Evolutionary conservation across 345 rosid genomes (phyloP).

Genomic region (Pistacia integerrima): DNA sequence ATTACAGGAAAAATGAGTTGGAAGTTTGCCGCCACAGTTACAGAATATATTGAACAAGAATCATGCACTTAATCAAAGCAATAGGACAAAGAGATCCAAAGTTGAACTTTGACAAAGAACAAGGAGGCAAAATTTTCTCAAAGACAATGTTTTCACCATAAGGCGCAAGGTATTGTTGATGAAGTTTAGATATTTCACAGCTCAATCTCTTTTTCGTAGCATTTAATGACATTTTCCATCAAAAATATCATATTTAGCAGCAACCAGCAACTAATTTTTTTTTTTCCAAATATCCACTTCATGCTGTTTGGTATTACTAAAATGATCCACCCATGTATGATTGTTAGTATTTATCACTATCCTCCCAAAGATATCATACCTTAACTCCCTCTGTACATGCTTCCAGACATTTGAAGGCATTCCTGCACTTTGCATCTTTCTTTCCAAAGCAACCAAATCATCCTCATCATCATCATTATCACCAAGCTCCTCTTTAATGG

Average conservation of each 20-base stretch:
- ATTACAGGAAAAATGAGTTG: slow-evolving; percentile 10
- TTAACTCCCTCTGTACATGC: slow-evolving; percentile 95
- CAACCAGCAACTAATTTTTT: background rate
- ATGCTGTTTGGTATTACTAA: background rate
- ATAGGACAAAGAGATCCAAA: background rate
- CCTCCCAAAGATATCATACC: slow-evolving; percentile 44
- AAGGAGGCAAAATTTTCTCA: background rate
- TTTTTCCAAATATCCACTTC: background rate
- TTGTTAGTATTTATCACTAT: background rate
- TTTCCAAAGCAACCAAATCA: slow-evolving; percentile 91
- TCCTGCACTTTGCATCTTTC: slow-evolving; percentile 96
- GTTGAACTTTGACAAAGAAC: background rate
- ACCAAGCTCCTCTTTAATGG: slow-evolving; percentile 99
- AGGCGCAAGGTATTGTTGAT: background rate
- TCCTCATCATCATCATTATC: slow-evolving; percentile 99
- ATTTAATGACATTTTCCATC: background rate
- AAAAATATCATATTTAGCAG: background rate
- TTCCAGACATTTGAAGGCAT: slow-evolving; percentile 97
- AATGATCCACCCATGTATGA: background rate
- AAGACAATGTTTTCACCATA: background rate
- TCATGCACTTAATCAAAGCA: slow-evolving; percentile 2
- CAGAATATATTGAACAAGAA: slow-evolving; percentile 2
- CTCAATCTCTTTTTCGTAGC: background rate
- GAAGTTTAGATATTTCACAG: slow-evolving; percentile 1
- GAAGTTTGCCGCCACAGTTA: background rate